Evolutionary conservation across 768 basidiomycete genomes (phyloP), one percentile per base, ranked within the genome.

Genomic region (Phallus indusiatus): DNA sequence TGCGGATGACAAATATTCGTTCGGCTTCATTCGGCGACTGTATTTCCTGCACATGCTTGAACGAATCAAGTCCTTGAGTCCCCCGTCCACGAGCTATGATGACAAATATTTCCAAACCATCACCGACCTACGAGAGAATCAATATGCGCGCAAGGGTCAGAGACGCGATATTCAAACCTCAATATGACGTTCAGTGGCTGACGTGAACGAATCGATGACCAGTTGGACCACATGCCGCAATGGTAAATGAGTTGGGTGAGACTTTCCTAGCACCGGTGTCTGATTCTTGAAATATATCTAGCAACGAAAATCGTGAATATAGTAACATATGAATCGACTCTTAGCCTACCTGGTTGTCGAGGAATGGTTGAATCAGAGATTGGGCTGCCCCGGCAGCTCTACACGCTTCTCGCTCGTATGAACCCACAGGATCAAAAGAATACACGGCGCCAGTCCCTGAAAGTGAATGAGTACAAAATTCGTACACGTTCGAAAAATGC

Each of bases 251-350:
- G 76, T 75, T 20, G 95, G 92, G 67, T 90, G 87, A 47, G 81
- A 75, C 36, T 79, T 80, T 47, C 86, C 88, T 9, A 82, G 79
- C 54, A 84, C 84, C 54, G 88, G 78, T 36, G 75, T 79, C 72
- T 97, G 94, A 72, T 99, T 99, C 81, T 90, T 94, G 78, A 94
- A 95, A 81, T 96, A 95, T 68, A 98, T 91, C 94, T 98, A 71
- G n/a, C n/a, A n/a, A n/a, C n/a, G n/a, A n/a, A n/a, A n/a, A n/a
- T n/a, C n/a, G n/a, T n/a, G n/a, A n/a, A n/a, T n/a, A n/a, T n/a
- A n/a, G n/a, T n/a, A n/a, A n/a, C n/a, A n/a, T n/a, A n/a, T n/a
- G n/a, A n/a, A n/a, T n/a, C n/a, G n/a, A n/a, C n/a, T n/a, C n/a
- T n/a, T n/a, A n/a, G n/a, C 88, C 74, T 68, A 87, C 95, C 83